Percentiles rank a stretch among this genome's conserved stretches.
Conservation (phyloP, 2,329 filamentous ascomycete species). For the Clonostachys sp. region DNA sequence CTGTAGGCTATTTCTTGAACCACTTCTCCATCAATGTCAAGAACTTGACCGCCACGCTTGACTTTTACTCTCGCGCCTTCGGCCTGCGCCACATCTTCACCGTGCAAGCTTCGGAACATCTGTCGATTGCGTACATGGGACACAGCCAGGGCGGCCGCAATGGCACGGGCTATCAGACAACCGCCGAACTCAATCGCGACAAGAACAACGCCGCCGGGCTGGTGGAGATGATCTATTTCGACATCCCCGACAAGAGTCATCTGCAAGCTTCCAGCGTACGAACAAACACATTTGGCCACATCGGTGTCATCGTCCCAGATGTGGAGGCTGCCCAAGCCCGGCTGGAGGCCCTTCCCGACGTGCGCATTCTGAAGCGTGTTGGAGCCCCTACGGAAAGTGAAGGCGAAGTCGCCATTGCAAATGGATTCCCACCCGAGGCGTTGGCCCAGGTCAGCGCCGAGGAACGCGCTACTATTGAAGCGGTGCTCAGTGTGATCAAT, state of each 20-base stretch:
- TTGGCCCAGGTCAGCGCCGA: slow-evolving; percentile 5
- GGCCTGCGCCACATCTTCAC: slow-evolving; percentile 28
- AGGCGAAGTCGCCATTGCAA: slow-evolving; percentile 7
- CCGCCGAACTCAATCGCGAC: slow-evolving; percentile 19
- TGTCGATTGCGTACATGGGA: slow-evolving; percentile 25
- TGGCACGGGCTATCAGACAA: slow-evolving; percentile 27
- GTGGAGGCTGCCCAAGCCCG: slow-evolving; percentile 16
- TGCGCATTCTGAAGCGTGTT: slow-evolving; percentile 17
- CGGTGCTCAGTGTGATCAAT: slow-evolving; percentile 5
- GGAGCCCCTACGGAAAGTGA: slow-evolving; percentile 8
- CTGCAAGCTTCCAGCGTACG: slow-evolving; percentile 10
- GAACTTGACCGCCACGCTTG: slow-evolving; percentile 16
- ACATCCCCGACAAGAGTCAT: slow-evolving; percentile 10
- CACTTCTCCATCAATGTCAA: slow-evolving; percentile 22
- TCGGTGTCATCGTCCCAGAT: slow-evolving; percentile 27
- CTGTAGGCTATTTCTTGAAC: slow-evolving; percentile 25
- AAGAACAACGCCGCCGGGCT: slow-evolving; percentile 26
- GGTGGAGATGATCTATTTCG: slow-evolving; percentile 20
- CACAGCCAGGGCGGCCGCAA: slow-evolving; percentile 28
- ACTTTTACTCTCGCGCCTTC: slow-evolving; percentile 24
- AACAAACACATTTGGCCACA: slow-evolving; percentile 23
- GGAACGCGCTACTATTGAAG: slow-evolving; percentile 3
- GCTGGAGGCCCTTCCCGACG: slow-evolving; percentile 9
- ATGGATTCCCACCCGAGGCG: slow-evolving; percentile 5
- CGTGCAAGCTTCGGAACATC: slow-evolving; percentile 15